Evolutionary conservation across 371 early-diverging fungal species (phyloP), one percentile per base, ranked within the genome.

Genomic region (Choanephora cucurbitarum): DNA sequence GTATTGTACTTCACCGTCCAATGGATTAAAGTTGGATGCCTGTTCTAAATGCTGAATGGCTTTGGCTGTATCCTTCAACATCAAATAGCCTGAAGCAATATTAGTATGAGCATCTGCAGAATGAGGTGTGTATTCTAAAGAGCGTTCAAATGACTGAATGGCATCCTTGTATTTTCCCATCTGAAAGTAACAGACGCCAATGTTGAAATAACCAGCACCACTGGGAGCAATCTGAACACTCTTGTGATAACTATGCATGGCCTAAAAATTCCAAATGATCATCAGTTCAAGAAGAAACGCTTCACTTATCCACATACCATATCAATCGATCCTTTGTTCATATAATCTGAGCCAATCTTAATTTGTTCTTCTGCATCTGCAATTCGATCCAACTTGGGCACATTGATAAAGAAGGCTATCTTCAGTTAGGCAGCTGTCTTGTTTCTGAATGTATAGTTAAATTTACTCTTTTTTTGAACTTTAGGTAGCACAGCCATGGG

Each of bases 21-120:
- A 52, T 2, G 92, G 91, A 23, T 84, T 79, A 45, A 93, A 75
- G 46, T 83, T 79, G 21, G 84, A 73, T 1, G 94, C 94, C 31
- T 82, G 78, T 59, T 83, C 76, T 52, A 91, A 77, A 62, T 91
- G 89, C 15, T 55, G 64, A 31, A 91, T 55, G 0, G 92, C 91
- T 7, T 69, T 69, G n/a, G 67, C 24, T 49, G 89, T 80, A 23
- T 85, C 77, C 47, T 85, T 79, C 32, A 82, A 57, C 69, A 90
- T 79, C 44, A 89, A 80, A 49, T 85, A 83, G 7, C 85, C 79
- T n/a, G 87, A 90, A 2, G 91, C 94, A 24, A 91, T 69, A 67
- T 92, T 94, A 58, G 91, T 90, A 56, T 91, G 91, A 17, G 87
- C 91, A 69, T 94, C 94, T 0, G 89, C 79, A 28, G 82, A 79